Evolutionary conservation across 73 alveolate species (phyloP).

Genomic region (Halteria grandinella): DNA sequence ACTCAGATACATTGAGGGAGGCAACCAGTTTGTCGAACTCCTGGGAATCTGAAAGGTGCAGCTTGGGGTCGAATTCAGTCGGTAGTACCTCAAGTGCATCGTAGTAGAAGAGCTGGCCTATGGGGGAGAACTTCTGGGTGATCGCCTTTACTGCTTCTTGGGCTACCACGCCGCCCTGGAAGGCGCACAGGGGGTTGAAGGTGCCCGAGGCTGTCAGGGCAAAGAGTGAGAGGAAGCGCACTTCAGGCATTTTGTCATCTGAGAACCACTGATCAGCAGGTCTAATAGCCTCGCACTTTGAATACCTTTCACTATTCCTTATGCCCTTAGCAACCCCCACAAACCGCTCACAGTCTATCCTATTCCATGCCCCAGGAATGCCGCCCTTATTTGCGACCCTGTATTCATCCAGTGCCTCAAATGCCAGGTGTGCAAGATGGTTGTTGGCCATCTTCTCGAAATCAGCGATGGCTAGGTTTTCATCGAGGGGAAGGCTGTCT

Average conservation of each 20-base stretch:
- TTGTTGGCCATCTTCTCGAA: constrained; percentile 69
- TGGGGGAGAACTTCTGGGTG: constrained; percentile 93
- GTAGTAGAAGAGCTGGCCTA: constrained; percentile 79
- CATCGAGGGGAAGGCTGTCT: constrained; percentile 55
- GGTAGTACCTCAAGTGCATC: constrained; percentile 88
- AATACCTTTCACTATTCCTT: too few relatives aligned
- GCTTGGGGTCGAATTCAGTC: constrained; percentile 19
- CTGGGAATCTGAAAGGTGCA: neutral
- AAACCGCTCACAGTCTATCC: constrained; percentile 72
- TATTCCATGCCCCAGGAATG: constrained; percentile 80
- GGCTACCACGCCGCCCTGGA: constrained; percentile 93
- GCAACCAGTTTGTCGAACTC: neutral
- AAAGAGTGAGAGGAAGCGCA: constrained; percentile 3
- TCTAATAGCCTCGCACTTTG: constrained; percentile 44
- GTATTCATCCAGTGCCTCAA: constrained; percentile 62
- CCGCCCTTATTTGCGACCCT: constrained; percentile 12
- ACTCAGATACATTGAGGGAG: constrained; percentile 1
- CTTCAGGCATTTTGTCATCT: too few relatives aligned
- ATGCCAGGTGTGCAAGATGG: constrained; percentile 58
- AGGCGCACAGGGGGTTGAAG: constrained; percentile 83
- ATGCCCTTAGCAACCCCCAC: constrained; percentile 60
- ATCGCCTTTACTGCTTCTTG: constrained; percentile 93
- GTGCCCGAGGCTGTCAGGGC: constrained; percentile 20
- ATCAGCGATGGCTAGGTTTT: constrained; percentile 66
- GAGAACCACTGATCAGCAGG: constrained; percentile 30